Conservation (phyloP, 306 rosid genomes). For the Canavalia ensiformis region DNA sequence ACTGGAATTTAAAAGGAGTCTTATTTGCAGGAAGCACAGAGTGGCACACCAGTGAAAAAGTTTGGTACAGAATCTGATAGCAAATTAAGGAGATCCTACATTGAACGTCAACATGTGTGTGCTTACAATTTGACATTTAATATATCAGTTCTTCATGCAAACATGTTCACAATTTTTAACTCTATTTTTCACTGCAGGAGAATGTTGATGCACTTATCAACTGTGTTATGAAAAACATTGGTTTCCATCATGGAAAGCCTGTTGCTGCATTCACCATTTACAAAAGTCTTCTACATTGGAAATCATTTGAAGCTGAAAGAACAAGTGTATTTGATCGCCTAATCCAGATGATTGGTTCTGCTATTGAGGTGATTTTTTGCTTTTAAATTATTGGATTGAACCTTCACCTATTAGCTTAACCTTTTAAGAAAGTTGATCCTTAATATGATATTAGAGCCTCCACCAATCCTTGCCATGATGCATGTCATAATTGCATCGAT, state of each 20-base stretch:
- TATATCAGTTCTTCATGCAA: slow-evolving; percentile 32
- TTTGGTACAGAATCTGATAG: slow-evolving; percentile 88
- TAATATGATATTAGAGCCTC: slow-evolving; percentile 25
- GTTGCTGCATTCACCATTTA: slow-evolving; percentile 97
- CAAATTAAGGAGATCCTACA: slow-evolving; percentile 84
- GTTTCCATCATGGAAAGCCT: slow-evolving; percentile 94
- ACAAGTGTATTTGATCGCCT: slow-evolving; percentile 99
- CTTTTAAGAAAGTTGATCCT: slow-evolving; percentile 24
- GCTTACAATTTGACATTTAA: slow-evolving; percentile 42
- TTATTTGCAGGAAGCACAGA: slow-evolving; percentile 69
- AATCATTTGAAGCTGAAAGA: slow-evolving; percentile 99
- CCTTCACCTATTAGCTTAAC: slow-evolving; percentile 32
- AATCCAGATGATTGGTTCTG: slow-evolving; percentile 98
- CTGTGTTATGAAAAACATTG: slow-evolving; percentile 86
- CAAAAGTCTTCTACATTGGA: slow-evolving; percentile 98
- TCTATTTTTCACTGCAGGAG: slow-evolving; percentile 66
- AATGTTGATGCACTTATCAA: slow-evolving; percentile 91
- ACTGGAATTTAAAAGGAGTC: slow-evolving; percentile 40
- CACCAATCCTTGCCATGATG: not conserved
- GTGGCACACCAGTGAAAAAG: slow-evolving; percentile 77
- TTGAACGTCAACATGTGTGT: slow-evolving; percentile 96
- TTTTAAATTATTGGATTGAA: slow-evolving; percentile 10
- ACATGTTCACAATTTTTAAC: slow-evolving; percentile 38
- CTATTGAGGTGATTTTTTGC: slow-evolving; percentile 80
- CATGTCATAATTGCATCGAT: slow-evolving; percentile 32